Evolutionary conservation across 129 eudicot genomes (phyloP), one percentile per base, ranked within the genome.

Genomic region (Rutidosis leptorrhynchoides): DNA sequence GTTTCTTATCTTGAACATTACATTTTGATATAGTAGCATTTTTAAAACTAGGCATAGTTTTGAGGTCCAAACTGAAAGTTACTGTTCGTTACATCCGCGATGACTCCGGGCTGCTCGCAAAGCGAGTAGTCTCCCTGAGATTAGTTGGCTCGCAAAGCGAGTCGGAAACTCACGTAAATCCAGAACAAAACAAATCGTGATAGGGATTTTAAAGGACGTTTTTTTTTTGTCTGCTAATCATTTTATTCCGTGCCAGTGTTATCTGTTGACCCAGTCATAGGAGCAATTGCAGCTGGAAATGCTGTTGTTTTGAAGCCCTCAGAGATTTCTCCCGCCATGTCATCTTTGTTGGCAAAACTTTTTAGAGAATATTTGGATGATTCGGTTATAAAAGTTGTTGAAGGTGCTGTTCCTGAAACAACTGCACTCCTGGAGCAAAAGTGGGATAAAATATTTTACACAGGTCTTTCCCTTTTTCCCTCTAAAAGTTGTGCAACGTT

Each of bases 271-370:
- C 98, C 98, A 22, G 85, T 92, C 30, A 80, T 92, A 76, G 98
- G 95, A 85, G 98, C 98, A 62, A 92, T 92, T 68, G 90, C 98
- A 15, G 98, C 98, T 57, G 98, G 98, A 7, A 92, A 92, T 78
- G 85, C 91, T 59, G 90, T 92, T 69, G 88, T 85, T 42, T 54
- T 92, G 71, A 88, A 92, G 75, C 96, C 96, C 74, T 92, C 98
- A 21, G 96, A 92, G 78, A 24, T 88, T 28, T 77, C 98, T 79
- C 86, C 95, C 3, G 87, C 96, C 63, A 83, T 82, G 56, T 92
- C 98, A 26, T 70, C 89, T 23, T 65, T 85, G 65, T 81, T 92
- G 58, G 76, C 90, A 26, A 85, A 88, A 32, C 85, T 77, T 66
- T 51, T 92, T 12, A 84, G 81, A 54, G 68, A 85, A 71, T 92